Evolutionary conservation across 164 flowering plant genomes (phyloP).

Genomic region (Malania oleifera): DNA sequence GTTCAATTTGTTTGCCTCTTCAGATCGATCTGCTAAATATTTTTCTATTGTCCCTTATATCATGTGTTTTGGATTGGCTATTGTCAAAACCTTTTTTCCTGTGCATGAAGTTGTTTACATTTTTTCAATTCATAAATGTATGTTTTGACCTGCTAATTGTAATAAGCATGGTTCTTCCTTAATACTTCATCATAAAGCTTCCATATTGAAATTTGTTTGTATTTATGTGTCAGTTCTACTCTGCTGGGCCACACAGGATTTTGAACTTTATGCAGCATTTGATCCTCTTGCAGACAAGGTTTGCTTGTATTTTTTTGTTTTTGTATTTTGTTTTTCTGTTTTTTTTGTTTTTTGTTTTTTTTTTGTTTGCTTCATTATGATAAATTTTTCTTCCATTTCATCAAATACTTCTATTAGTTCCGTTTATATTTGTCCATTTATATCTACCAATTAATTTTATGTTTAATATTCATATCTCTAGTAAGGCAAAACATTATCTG

Average conservation of each 20-base stretch:
- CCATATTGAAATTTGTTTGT: background rate
- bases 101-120: background rate
- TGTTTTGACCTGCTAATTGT: background rate
- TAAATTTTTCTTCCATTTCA: background rate
- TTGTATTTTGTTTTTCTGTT: background rate
- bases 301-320: slow-evolving; percentile 1
- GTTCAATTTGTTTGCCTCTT: too few relatives aligned
- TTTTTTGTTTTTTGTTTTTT: background rate
- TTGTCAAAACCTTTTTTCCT: background rate
- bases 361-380: background rate
- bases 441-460: too few relatives aligned
- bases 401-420: too few relatives aligned
- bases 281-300: slow-evolving; percentile 99
- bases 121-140: background rate
- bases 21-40: too few relatives aligned
- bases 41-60: too few relatives aligned
- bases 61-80: background rate
- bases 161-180: background rate
- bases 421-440: too few relatives aligned
- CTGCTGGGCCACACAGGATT: slow-evolving; percentile 96
- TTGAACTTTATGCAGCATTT: slow-evolving; percentile 97
- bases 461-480: too few relatives aligned
- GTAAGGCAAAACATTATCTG: too few relatives aligned
- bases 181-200: background rate
- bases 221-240: slow-evolving; percentile 66